These are phyloP conservation scores for Lactarius akahatsu DNA, from an alignment of 768 basidiomycete genomes.

Conservation along the genomic window DNA sequence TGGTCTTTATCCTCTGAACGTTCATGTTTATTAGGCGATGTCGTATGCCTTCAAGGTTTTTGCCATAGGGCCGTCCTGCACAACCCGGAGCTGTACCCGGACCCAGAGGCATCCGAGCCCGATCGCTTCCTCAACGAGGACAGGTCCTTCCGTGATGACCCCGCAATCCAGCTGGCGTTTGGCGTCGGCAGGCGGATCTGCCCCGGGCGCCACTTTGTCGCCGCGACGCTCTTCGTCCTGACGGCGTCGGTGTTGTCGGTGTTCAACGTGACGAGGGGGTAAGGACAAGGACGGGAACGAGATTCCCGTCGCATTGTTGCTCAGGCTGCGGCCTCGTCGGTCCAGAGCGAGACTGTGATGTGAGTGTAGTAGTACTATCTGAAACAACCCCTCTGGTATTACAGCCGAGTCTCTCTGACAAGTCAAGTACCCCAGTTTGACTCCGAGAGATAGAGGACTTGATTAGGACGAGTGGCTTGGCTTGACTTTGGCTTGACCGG, in stretches of 20 bases:
- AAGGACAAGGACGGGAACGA: background rate
- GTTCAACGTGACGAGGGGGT: slow-evolving; percentile 7
- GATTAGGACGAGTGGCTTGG: background rate
- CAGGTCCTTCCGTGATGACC: background rate
- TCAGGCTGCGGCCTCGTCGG: too few species aligned
- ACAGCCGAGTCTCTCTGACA: background rate
- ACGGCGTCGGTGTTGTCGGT: slow-evolving; percentile 18
- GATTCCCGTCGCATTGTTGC: background rate
- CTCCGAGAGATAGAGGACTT: slow-evolving; percentile 13
- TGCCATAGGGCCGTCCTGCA: background rate
- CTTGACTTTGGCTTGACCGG: too few species aligned
- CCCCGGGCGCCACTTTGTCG: slow-evolving; percentile 30
- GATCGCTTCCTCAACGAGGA: slow-evolving; percentile 32
- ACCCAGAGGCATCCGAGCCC: slow-evolving; percentile 34
- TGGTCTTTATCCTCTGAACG: background rate
- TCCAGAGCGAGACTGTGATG: background rate
- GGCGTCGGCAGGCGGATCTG: slow-evolving; percentile 22
- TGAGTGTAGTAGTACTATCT: background rate
- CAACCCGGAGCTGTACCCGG: slow-evolving; percentile 22
- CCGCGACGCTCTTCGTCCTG: slow-evolving; percentile 25
- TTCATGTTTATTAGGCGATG: background rate
- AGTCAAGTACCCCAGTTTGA: slow-evolving; percentile 5
- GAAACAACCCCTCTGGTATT: background rate
- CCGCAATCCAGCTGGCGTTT: slow-evolving; percentile 7
- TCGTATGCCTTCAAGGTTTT: slow-evolving; percentile 10